Base-by-base conservation (phyloP, 148 eudicot species). In the Silene uniflora region DNA sequence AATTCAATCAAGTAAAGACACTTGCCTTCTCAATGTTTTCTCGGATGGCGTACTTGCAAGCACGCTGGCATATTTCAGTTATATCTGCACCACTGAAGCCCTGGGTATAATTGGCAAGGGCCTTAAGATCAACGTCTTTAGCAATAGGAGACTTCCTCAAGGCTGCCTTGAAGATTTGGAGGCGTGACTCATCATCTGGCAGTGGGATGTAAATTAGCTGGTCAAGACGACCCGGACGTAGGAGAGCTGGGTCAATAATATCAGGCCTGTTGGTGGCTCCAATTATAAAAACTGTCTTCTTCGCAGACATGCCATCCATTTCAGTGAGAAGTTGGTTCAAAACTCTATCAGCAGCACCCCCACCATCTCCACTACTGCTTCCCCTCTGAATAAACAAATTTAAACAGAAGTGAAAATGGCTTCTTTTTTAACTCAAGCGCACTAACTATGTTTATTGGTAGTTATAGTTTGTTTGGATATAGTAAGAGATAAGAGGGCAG, bases 51-150 rank as follows among this genome's bases (percentile, higher is more conserved):
- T 92, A 92, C 80, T 92, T 92, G 87, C 92, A 88, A 1, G 97
- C 91, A 24, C 97, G 92, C 76, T 92, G 97, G 83, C 97, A 92
- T 22, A 92, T 92, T 81, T 92, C 97, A 4, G 97, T 92, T 46
- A 92, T 90, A 69, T 92, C 97, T n/a, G 97, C 97, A 78, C 97
- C 97, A 77, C 97, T 92, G 76, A 92, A 92, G 46, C 97, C 97
- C 72, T 92, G 97, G 42, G 97, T 92, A 85, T 90, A 92, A 82
- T 90, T 87, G 27, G 97, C 97, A 75, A 92, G 97, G 22, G 87
- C 92, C 70, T 81, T 78, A n/a, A 92, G 74, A 70, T 92, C 93
- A 0, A 92, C 91, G 62, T 90, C 97, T 76, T 90, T 90, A 29
- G 94, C 78, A 76, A 92, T 68, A 42, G 97, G 97, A 9, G 97